Base-by-base conservation (phyloP, 2,329 filamentous ascomycete species). In the Trichoderma breve region DNA sequence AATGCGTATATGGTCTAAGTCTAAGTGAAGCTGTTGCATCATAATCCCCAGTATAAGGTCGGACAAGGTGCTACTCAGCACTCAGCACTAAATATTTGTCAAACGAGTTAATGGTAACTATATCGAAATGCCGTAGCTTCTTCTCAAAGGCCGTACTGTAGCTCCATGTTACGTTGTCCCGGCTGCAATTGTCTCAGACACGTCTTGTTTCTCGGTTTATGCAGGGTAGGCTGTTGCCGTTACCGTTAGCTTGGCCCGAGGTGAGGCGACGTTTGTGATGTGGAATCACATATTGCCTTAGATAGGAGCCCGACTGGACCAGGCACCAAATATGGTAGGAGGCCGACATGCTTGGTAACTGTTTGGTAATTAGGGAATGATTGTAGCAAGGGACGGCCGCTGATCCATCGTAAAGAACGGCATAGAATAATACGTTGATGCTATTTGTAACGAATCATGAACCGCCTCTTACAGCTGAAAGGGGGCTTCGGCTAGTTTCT, bases 1-100 rank as follows among this genome's bases (percentile, higher is more conserved):
- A n/a, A n/a, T 24, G 18, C 30, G n/a, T 43, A 43, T n/a, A 43
- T 43, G 15, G 39, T 39, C 36, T 15, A 43, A 43, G 39, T 43
- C 39, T n/a, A 43, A 43, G 30, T 9, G 8, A 21, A 30, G 9
- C 18, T 43, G 21, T 66, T 26, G 30, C 24, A 30, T 66, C 62
- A n/a, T 24, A 7, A 9, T 43, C 39, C 9, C 26, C 14, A 21
- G 24, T 28, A 64, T n/a, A 24, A 15, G 7, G 30, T 66, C 21
- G 43, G 63, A 55, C 63, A 66, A 36, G 14, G 64, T 67, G 64
- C 32, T 51, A 67, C 64, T 34, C 51, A 36, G 64, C 64, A 67
- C 64, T 34, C 51, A 36, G 64, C 51, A 57, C 51, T 51, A 39
- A 39, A 30, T 43, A 58, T 58, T 60, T 43, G 26, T n/a, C 34